Conservation (phyloP, 2,329 filamentous ascomycete species). For the Malbranchea cinnamomea region DNA sequence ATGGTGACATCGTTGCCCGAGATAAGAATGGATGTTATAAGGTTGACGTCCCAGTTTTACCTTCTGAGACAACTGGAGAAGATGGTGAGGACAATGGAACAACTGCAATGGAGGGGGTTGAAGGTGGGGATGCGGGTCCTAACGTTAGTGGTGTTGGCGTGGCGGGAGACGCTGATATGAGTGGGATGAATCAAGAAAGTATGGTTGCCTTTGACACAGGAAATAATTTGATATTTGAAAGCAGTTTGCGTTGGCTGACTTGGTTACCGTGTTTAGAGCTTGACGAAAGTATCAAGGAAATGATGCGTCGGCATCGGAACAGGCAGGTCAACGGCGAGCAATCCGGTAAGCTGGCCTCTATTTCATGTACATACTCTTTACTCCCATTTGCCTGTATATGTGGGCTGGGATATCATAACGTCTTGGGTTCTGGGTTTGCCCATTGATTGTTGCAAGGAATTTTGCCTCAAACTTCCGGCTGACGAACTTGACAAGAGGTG, state of each 20-base stretch:
- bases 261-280: conserved; percentile 5
- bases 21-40: conserved; percentile 35
- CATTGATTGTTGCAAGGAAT: no score
- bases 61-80: conserved; percentile 19
- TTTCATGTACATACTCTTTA: no score
- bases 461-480: no score
- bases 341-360: conserved; percentile 48
- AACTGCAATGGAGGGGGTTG: conserved; percentile 23
- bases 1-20: conserved; percentile 34
- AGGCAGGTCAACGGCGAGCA: conserved; percentile 45
- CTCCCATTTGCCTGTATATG: no score
- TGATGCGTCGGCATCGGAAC: conserved; percentile 20
- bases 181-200: conserved; percentile 27
- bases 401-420: no score
- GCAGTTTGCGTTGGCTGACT: not conserved
- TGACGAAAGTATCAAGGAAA: conserved; percentile 30
- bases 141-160: conserved; percentile 43
- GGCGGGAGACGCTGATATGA: conserved; percentile 33
- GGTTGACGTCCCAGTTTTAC: conserved; percentile 30
- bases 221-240: no score
- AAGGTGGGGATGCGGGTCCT: conserved; percentile 38
- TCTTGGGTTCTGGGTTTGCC: no score
- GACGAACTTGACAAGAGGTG: no score
- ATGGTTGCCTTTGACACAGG: conserved; percentile 10
- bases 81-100: conserved; percentile 21